These are phyloP conservation scores for Sanguinoderma infundibulare DNA, from an alignment of 1,284 basidiomycete species.

Conservation along the genomic window DNA sequence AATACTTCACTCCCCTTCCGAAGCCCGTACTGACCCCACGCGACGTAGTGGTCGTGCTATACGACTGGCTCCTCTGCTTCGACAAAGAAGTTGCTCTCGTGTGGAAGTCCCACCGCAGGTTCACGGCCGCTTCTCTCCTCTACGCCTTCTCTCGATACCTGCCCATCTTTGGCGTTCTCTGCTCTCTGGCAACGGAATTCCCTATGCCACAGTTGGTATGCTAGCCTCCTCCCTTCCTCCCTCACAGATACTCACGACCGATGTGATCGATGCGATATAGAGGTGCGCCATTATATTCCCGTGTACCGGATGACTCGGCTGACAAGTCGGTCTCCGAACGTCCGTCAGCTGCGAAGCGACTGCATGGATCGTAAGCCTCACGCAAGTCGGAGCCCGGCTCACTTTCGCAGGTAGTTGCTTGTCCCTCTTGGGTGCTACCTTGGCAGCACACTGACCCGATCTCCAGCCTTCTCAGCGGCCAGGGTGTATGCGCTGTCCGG, in stretches of 20 bases:
- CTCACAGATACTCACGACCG: not conserved
- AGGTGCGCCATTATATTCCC: too few relatives aligned
- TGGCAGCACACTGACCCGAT: not conserved
- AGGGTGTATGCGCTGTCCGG: not conserved
- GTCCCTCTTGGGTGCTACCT: not conserved
- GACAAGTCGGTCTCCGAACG: too few relatives aligned
- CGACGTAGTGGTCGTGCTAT: not conserved
- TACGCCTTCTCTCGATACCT: not conserved
- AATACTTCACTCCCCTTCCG: not conserved
- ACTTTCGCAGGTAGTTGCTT: not conserved
- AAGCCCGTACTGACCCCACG: not conserved
- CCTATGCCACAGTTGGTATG: not conserved
- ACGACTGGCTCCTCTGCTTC: not conserved
- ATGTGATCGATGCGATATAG: too few relatives aligned
- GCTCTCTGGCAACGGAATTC: not conserved
- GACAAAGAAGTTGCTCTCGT: not conserved
- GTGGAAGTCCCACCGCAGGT: not conserved
- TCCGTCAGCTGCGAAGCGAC: too few relatives aligned
- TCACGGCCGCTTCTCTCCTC: not conserved
- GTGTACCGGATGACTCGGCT: too few relatives aligned
- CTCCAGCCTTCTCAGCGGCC: not conserved
- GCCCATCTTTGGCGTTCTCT: not conserved
- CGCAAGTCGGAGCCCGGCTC: not conserved
- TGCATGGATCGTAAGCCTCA: too few relatives aligned
- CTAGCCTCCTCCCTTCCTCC: not conserved